A percentile compares a stretch with the other conserved stretches of the same genome.
Conservation (phyloP, 306 rosid species). For the Castanopsis chinensis region DNA sequence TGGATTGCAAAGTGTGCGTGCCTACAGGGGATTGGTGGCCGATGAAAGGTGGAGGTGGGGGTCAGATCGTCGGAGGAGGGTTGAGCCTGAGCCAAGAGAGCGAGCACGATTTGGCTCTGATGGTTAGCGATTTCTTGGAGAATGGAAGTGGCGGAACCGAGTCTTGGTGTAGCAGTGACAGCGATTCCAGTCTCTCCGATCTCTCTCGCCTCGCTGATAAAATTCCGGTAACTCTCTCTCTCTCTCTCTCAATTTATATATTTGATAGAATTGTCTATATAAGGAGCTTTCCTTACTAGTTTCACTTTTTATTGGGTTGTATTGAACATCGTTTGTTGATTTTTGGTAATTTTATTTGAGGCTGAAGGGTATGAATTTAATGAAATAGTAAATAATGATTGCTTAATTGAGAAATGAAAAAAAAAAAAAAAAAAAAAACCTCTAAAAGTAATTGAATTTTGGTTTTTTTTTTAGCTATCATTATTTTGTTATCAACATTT, state of each 20-base stretch:
- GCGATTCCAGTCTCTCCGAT: slow-evolving; percentile 78
- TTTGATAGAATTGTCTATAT: too few species aligned
- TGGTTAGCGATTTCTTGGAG: slow-evolving; percentile 90
- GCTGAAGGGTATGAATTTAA: too few species aligned
- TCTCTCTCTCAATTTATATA: too few species aligned
- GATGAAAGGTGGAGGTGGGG: slow-evolving; percentile 42
- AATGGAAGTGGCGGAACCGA: slow-evolving; percentile 87
- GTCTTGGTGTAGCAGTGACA: slow-evolving; percentile 88
- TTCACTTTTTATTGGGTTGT: too few species aligned
- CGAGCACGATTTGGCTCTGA: slow-evolving; percentile 79
- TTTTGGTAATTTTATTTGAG: too few species aligned
- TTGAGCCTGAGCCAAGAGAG: slow-evolving; percentile 96
- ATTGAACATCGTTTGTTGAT: too few species aligned
- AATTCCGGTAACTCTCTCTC: slow-evolving; percentile 43
- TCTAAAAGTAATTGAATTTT: background rate
- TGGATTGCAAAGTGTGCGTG: slow-evolving; percentile 67
- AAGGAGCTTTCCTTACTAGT: too few species aligned
- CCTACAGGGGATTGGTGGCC: slow-evolving; percentile 60
- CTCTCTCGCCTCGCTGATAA: slow-evolving; percentile 75
- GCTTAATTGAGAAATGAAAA: background rate
- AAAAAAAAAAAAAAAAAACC: background rate
- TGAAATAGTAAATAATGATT: too few species aligned
- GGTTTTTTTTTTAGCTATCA: background rate
- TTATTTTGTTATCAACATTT: background rate
- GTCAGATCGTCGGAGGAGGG: slow-evolving; percentile 54